These are phyloP conservation scores for Hymenoscyphus fraxineus DNA, from an alignment of 2,329 filamentous ascomycete species.

Conservation along the genomic window DNA sequence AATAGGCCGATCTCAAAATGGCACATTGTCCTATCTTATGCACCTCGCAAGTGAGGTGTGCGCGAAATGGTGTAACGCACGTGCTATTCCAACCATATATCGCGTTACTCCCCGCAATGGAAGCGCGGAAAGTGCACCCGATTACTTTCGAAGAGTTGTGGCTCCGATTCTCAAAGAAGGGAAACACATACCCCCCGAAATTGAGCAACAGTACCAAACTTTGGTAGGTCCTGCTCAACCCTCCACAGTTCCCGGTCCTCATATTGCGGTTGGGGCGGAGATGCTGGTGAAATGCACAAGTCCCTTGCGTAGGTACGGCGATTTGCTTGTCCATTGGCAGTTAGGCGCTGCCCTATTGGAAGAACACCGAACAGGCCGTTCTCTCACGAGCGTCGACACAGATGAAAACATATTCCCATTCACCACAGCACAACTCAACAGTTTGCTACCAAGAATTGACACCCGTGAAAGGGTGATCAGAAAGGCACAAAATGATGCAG, in stretches of 20 bases:
- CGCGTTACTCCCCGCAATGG: slow-evolving; percentile 35
- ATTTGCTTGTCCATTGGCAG: slow-evolving; percentile 64
- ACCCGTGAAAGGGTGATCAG: slow-evolving; percentile 28
- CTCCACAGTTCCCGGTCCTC: slow-evolving; percentile 49
- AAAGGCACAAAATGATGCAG: slow-evolving; percentile 28
- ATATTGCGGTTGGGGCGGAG: slow-evolving; percentile 55
- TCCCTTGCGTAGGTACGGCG: slow-evolving; percentile 61
- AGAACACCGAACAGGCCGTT: slow-evolving; percentile 38
- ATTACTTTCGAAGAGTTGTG: slow-evolving; percentile 26
- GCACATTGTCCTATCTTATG: slow-evolving; percentile 52
- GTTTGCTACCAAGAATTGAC: slow-evolving; percentile 29
- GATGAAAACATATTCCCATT: slow-evolving; percentile 33
- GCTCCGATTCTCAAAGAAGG: slow-evolving; percentile 23
- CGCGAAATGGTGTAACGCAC: slow-evolving; percentile 56
- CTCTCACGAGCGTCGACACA: slow-evolving; percentile 35
- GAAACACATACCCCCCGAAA: slow-evolving; percentile 14
- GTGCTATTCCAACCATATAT: slow-evolving; percentile 57
- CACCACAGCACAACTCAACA: slow-evolving; percentile 27
- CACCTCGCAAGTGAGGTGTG: slow-evolving; percentile 58
- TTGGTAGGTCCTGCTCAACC: slow-evolving; percentile 51
- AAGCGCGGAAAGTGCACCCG: slow-evolving; percentile 23
- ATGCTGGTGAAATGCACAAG: slow-evolving; percentile 63
- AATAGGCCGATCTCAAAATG: slow-evolving; percentile 13
- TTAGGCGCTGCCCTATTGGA: slow-evolving; percentile 55
- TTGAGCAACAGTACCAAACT: slow-evolving; percentile 26